Evolutionary conservation across 2,329 filamentous ascomycete genomes (phyloP).

Genomic region (Coniochaeta prunicola): DNA sequence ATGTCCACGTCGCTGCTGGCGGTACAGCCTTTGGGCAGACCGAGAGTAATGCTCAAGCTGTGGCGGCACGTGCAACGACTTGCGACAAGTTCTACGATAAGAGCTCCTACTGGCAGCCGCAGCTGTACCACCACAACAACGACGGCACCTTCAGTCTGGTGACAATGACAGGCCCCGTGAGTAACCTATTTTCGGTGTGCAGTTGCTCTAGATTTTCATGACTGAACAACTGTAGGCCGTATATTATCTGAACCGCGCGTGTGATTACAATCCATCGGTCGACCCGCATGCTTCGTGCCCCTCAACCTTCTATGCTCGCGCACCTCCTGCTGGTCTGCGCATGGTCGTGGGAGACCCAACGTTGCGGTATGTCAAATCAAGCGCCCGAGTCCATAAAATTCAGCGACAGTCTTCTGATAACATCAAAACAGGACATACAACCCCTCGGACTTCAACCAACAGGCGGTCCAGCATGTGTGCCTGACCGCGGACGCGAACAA

Average conservation of each 20-base stretch:
- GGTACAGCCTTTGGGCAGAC: constrained; percentile 1
- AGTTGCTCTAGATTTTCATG: background rate
- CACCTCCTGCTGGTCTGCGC: constrained; percentile 1
- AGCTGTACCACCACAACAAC: constrained; percentile 2
- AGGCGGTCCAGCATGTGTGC: constrained; percentile 2
- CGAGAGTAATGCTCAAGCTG: constrained; percentile 2
- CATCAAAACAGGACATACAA: background rate
- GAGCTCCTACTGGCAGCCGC: constrained; percentile 2
- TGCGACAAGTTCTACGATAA: constrained; percentile 4
- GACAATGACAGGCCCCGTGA: background rate
- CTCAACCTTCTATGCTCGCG: background rate
- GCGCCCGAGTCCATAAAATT: background rate
- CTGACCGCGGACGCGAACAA: constrained; percentile 2
- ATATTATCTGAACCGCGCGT: constrained; percentile 1
- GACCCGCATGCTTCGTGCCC: background rate
- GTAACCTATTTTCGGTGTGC: background rate
- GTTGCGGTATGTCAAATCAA: background rate
- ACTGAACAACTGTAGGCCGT: background rate
- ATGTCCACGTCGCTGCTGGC: constrained; percentile 2
- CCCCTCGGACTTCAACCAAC: constrained; percentile 1
- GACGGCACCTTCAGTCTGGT: constrained; percentile 1
- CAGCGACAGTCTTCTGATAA: background rate
- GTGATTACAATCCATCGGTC: background rate
- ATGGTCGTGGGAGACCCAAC: constrained; percentile 2
- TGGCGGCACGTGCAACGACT: background rate